A percentile compares a stretch with the other conserved stretches of the same genome.
phyloP scores from a whole-genome alignment of 345 rosid genomes.

The Linum trigynum region DNA sequence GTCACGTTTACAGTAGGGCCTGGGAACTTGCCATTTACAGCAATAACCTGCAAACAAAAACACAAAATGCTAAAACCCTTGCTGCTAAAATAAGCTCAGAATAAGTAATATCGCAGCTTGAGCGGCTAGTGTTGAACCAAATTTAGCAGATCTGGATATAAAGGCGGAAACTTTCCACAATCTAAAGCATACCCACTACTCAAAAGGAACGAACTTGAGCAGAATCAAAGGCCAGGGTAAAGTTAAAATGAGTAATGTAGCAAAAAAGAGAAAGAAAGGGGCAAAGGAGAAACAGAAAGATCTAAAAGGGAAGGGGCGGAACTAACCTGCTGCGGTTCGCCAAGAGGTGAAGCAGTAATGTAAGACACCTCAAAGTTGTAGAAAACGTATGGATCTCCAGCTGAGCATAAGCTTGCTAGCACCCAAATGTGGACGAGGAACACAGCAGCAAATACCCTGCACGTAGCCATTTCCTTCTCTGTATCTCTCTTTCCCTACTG shows the following conservation, averaged over 20 bases:
- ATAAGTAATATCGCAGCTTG: slow-evolving; percentile 7
- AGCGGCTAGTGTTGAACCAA: slow-evolving; percentile 6
- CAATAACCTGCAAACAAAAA: slow-evolving; percentile 62
- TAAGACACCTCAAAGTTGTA: slow-evolving; percentile 75
- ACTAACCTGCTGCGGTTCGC: slow-evolving; percentile 83
- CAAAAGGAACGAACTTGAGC: slow-evolving; percentile 13
- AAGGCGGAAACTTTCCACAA: slow-evolving; percentile 32
- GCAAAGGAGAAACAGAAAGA: slow-evolving; percentile 17
- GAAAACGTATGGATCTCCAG: slow-evolving; percentile 64
- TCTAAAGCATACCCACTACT: slow-evolving; percentile 15
- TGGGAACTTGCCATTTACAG: slow-evolving; percentile 82
- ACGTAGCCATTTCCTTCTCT: slow-evolving; percentile 37
- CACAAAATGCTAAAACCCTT: neutral
- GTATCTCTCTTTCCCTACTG: neutral
- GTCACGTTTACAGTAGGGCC: slow-evolving; percentile 87
- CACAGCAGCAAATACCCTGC: slow-evolving; percentile 29
- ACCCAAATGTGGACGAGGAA: slow-evolving; percentile 44
- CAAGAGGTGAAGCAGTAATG: slow-evolving; percentile 93
- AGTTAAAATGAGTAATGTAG: neutral
- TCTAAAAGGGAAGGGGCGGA: slow-evolving; percentile 9
- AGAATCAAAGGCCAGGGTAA: slow-evolving; percentile 15
- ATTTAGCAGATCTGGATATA: slow-evolving; percentile 38
- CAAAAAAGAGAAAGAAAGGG: slow-evolving; percentile 8
- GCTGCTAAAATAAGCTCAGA: slow-evolving; percentile 3
- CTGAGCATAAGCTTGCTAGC: slow-evolving; percentile 38